Evolutionary conservation across 2,329 filamentous ascomycete genomes (phyloP).

Genomic region (Septoria petroselini): DNA sequence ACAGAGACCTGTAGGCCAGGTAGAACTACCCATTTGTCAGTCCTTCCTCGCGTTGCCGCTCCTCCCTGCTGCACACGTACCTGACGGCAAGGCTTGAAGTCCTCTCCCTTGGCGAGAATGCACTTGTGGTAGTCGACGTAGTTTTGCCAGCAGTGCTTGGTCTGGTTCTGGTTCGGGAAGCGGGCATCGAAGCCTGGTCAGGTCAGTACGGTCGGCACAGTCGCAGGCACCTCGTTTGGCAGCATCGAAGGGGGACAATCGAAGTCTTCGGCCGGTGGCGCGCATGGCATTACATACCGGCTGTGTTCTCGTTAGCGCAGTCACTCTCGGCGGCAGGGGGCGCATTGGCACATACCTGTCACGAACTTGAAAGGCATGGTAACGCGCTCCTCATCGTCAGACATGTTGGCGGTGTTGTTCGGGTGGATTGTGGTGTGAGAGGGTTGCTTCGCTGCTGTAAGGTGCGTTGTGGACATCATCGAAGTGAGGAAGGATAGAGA

Average conservation of each 20-base stretch:
- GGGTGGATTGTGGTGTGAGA: slow-evolving; percentile 19
- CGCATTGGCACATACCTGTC: slow-evolving; percentile 67
- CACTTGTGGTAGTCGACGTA: slow-evolving; percentile 99
- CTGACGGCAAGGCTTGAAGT: slow-evolving; percentile 95
- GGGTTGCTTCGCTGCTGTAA: slow-evolving; percentile 25
- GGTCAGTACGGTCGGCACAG: background rate
- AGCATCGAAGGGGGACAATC: background rate
- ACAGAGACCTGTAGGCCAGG: slow-evolving; percentile 93
- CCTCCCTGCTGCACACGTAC: slow-evolving; percentile 50
- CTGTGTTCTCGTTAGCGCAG: slow-evolving; percentile 31
- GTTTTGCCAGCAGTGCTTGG: slow-evolving; percentile 99
- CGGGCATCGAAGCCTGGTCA: slow-evolving; percentile 92
- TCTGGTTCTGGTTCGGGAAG: slow-evolving; percentile 97
- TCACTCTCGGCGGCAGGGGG: slow-evolving; percentile 1
- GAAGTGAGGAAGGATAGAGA: slow-evolving; percentile 13
- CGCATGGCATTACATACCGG: slow-evolving; percentile 33
- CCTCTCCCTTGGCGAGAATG: slow-evolving; percentile 96
- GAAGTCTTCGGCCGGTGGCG: background rate
- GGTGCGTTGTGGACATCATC: slow-evolving; percentile 20
- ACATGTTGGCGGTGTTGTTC: slow-evolving; percentile 65
- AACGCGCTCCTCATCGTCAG: slow-evolving; percentile 81
- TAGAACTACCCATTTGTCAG: slow-evolving; percentile 65
- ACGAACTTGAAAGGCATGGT: slow-evolving; percentile 99
- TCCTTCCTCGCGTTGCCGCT: background rate
- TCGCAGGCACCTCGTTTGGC: slow-evolving; percentile 1